Evolutionary conservation across 2,329 filamentous ascomycete species (phyloP).

Genomic region (Phaeosphaeriaceae sp.): DNA sequence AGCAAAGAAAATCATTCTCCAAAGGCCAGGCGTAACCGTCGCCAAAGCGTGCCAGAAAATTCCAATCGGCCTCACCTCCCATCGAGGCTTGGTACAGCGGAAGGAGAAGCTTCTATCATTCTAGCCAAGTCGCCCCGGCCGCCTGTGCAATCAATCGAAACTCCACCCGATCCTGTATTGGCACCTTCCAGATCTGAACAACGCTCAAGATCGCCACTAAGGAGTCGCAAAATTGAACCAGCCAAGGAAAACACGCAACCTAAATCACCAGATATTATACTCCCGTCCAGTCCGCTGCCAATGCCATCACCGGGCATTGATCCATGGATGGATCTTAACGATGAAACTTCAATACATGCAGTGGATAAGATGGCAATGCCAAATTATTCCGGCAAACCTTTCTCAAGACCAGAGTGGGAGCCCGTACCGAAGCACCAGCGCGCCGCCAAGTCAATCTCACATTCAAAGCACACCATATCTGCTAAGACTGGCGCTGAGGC

Average conservation of each 20-base stretch:
- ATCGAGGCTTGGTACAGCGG: conserved; percentile 22
- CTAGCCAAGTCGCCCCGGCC: conserved; percentile 26
- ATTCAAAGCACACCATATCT: conserved; percentile 7
- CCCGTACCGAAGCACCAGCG: conserved; percentile 27
- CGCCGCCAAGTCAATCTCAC: conserved; percentile 23
- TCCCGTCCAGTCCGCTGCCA: conserved; percentile 41
- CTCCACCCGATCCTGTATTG: conserved; percentile 15
- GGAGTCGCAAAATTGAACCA: conserved; percentile 20
- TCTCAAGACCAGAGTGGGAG: conserved; percentile 32
- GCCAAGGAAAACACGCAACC: conserved; percentile 32
- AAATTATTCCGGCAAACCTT: conserved; percentile 34
- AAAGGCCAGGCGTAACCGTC: conserved; percentile 28
- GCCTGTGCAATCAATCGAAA: conserved; percentile 9
- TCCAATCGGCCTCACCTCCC: conserved; percentile 16
- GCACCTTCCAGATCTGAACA: conserved; percentile 15
- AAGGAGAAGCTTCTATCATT: conserved; percentile 28
- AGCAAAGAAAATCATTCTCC: conserved; percentile 43
- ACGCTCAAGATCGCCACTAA: conserved; percentile 27
- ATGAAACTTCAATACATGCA: conserved; percentile 35
- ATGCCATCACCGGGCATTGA: conserved; percentile 37
- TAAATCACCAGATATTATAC: conserved; percentile 19
- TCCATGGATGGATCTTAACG: conserved; percentile 38
- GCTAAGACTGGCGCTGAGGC: conserved; percentile 5
- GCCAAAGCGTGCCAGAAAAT: conserved; percentile 31
- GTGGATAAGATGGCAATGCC: conserved; percentile 45